phyloP scores from a whole-genome alignment of 225 moss, liverwort and hornwort genomes.

The Polytrichum commune region DNA sequence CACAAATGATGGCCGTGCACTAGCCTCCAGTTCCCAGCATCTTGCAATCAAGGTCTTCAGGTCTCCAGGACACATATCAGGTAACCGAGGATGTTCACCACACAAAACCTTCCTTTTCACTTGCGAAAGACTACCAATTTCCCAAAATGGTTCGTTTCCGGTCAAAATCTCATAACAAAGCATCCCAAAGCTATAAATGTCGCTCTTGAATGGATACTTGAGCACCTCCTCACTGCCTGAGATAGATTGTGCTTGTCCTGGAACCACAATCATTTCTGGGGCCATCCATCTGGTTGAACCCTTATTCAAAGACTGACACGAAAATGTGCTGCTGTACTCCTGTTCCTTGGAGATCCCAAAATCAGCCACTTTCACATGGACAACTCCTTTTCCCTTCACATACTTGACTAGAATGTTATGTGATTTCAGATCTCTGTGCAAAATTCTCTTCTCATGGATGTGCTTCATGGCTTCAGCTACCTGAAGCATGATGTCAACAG shows the following conservation, averaged over 20 bases:
- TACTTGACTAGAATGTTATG: background rate
- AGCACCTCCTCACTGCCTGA: background rate
- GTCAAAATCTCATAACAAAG: constrained; percentile 18
- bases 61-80: background rate
- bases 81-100: constrained; percentile 3
- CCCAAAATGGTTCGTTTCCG: background rate
- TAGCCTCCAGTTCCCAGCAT: background rate
- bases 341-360: constrained; percentile 13
- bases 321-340: constrained; percentile 7
- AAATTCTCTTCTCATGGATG: constrained; percentile 1
- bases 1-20: background rate
- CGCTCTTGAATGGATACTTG: too few relatives aligned
- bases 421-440: constrained; percentile 8
- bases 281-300: constrained; percentile 23
- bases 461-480: constrained; percentile 1
- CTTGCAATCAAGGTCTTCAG: constrained; percentile 6
- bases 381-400: background rate
- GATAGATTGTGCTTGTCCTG: background rate
- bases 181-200: too few relatives aligned
- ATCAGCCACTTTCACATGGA: constrained; percentile 19
- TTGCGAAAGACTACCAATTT: background rate
- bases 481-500: constrained; percentile 5
- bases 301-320: background rate
- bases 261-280: background rate
- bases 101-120: background rate